Conservation (phyloP, 2,329 filamentous ascomycete genomes). For the Tolypocladium tropicale region DNA sequence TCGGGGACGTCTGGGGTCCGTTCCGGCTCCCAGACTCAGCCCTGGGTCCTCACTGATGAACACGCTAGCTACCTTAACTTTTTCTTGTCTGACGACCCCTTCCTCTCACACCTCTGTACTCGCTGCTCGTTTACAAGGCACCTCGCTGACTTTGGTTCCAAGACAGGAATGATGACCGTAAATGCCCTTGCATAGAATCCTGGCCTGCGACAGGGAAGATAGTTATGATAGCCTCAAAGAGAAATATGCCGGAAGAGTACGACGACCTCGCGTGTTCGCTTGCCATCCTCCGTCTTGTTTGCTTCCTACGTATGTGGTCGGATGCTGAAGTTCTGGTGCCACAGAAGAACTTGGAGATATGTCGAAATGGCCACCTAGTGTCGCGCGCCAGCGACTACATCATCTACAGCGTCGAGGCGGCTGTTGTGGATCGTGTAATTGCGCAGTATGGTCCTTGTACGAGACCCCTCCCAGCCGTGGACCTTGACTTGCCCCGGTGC, state of each 20-base stretch:
- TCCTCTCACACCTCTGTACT: neutral
- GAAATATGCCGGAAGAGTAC: constrained; percentile 84
- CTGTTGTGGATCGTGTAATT: constrained; percentile 79
- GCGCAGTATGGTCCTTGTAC: constrained; percentile 85
- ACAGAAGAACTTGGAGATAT: constrained; percentile 72
- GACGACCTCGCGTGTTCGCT: constrained; percentile 13
- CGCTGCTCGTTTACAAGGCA: neutral
- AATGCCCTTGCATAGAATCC: constrained; percentile 51
- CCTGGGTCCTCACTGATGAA: constrained; percentile 87
- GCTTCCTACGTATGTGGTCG: constrained; percentile 13
- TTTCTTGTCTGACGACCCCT: constrained; percentile 66
- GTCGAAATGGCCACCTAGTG: constrained; percentile 89
- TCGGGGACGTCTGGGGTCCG: constrained; percentile 51
- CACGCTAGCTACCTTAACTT: constrained; percentile 91
- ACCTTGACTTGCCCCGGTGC: neutral
- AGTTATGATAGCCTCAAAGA: constrained; percentile 71
- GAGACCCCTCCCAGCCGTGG: constrained; percentile 9
- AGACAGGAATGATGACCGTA: constrained; percentile 14
- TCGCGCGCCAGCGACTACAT: constrained; percentile 96
- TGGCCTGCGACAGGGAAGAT: constrained; percentile 88
- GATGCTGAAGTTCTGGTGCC: constrained; percentile 37
- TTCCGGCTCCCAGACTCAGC: constrained; percentile 60
- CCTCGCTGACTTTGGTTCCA: neutral
- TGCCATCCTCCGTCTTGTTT: constrained; percentile 5
- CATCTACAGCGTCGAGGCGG: constrained; percentile 96